Percentiles rank a stretch among this genome's conserved stretches.
Evolutionary conservation across 1,139 yeast genomes (phyloP).

Genomic region (Pichia sp.): DNA sequence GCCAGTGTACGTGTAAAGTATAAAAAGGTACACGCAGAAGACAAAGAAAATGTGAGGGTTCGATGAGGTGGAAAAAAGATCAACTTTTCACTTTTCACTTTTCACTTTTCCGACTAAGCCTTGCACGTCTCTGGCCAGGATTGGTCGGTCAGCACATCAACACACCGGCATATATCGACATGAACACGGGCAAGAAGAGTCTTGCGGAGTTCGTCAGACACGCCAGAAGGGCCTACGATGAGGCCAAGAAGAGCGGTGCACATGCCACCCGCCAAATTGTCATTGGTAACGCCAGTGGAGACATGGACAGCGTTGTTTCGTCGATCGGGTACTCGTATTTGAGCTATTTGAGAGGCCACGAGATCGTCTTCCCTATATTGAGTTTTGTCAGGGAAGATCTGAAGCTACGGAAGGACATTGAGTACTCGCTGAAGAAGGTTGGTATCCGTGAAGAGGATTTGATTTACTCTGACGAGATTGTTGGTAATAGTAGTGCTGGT

Average conservation of each 20-base stretch:
- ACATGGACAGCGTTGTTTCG: conserved; percentile 81
- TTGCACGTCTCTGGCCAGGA: too few relatives aligned
- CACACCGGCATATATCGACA: too few relatives aligned
- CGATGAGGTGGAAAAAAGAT: too few relatives aligned
- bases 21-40: too few relatives aligned
- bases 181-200: too few relatives aligned
- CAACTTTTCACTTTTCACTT: too few relatives aligned
- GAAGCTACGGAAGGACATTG: conserved; percentile 68
- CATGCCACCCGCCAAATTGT: conserved; percentile 41
- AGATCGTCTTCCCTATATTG: conserved; percentile 57
- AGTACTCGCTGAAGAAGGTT: conserved; percentile 47
- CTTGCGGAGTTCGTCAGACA: conserved; percentile 4
- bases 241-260: neutral
- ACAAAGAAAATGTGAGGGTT: too few relatives aligned
- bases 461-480: conserved; percentile 62
- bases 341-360: conserved; percentile 9
- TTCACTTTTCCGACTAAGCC: too few relatives aligned
- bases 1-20: neutral
- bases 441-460: conserved; percentile 49
- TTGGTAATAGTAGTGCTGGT: neutral
- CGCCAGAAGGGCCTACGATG: neutral
- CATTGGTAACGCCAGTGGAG: conserved; percentile 83
- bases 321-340: conserved; percentile 69
- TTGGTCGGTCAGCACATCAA: too few relatives aligned
- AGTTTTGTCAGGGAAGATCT: conserved; percentile 71